Evolutionary conservation across 2,329 filamentous ascomycete species (phyloP).

Genomic region (Incumbomyces delicatus): DNA sequence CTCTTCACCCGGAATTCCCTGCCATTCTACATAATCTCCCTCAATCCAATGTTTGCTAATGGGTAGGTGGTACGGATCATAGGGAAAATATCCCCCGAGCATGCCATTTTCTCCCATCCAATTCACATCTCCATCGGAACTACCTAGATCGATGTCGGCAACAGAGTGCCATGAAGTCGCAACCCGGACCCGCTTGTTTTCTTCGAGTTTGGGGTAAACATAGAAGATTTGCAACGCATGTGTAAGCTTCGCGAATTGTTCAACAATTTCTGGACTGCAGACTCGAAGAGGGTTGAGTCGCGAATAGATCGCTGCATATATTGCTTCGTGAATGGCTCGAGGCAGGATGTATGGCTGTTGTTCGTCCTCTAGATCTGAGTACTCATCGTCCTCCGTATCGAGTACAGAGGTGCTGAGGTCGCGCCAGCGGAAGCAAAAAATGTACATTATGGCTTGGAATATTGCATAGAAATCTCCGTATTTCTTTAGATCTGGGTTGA

Average conservation of each 20-base stretch:
- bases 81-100: conserved; percentile 91
- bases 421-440: conserved; percentile 96
- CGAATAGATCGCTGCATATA: conserved; percentile 71
- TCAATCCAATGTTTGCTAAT: conserved; percentile 81
- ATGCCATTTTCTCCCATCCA: conserved; percentile 65
- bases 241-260: conserved; percentile 81
- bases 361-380: conserved; percentile 45
- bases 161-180: conserved; percentile 22
- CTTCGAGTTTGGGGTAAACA: conserved; percentile 76
- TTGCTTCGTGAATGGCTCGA: conserved; percentile 59
- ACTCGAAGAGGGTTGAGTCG: conserved; percentile 92
- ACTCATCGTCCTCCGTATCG: conserved; percentile 45
- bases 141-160: conserved; percentile 29
- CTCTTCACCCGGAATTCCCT: conserved; percentile 60
- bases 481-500: conserved; percentile 72
- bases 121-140: conserved; percentile 45
- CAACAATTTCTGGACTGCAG: conserved; percentile 80
- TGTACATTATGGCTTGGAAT: conserved; percentile 82
- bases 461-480: conserved; percentile 81
- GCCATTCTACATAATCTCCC: conserved; percentile 73
- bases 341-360: conserved; percentile 70
- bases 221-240: conserved; percentile 82
- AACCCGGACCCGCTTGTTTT: conserved; percentile 73
- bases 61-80: conserved; percentile 89
- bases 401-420: conserved; percentile 52